phyloP scores from a whole-genome alignment of 352 stramenopile species.

The Phytophthora citricola region DNA sequence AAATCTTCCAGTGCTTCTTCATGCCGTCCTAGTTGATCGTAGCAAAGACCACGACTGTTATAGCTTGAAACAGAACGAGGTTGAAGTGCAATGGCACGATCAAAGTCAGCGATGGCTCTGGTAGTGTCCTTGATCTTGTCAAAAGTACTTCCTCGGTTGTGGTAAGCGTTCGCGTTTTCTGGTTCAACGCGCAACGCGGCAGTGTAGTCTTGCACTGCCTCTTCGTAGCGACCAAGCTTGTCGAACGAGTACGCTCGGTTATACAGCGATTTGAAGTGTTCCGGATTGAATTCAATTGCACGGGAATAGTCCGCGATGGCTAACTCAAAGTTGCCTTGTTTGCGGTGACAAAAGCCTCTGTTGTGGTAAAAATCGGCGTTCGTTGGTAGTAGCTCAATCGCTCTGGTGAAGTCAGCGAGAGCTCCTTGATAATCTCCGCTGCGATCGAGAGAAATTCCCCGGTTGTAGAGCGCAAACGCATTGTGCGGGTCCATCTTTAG shows the following conservation, averaged over 20 bases:
- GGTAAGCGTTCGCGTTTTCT: slow-evolving; percentile 79
- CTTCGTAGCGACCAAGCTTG: slow-evolving; percentile 71
- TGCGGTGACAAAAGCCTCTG: slow-evolving; percentile 83
- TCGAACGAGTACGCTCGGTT: slow-evolving; percentile 90
- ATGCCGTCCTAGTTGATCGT: slow-evolving; percentile 69
- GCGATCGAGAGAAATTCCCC: slow-evolving; percentile 85
- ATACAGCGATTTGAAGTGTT: slow-evolving; percentile 91
- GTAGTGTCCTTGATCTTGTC: slow-evolving; percentile 75
- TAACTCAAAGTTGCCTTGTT: slow-evolving; percentile 78
- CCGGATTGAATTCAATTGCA: slow-evolving; percentile 70
- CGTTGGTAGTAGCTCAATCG: slow-evolving; percentile 75
- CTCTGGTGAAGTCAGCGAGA: slow-evolving; percentile 80
- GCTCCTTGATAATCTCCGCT: slow-evolving; percentile 86
- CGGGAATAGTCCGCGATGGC: slow-evolving; percentile 83
- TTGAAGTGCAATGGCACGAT: slow-evolving; percentile 66
- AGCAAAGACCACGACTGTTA: slow-evolving; percentile 84
- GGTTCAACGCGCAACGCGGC: slow-evolving; percentile 71
- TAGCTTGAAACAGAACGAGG: slow-evolving; percentile 71
- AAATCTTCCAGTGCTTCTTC: slow-evolving; percentile 83
- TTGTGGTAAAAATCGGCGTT: slow-evolving; percentile 90
- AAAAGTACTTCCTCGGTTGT: slow-evolving; percentile 86
- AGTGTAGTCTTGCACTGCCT: slow-evolving; percentile 83
- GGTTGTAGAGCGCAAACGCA: slow-evolving; percentile 85
- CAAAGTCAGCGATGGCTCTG: slow-evolving; percentile 74
- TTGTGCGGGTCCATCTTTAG: slow-evolving; percentile 76